These are phyloP conservation scores for Davidsoniella virescens DNA, from an alignment of 2,329 filamentous ascomycete species.

Conservation along the genomic window DNA sequence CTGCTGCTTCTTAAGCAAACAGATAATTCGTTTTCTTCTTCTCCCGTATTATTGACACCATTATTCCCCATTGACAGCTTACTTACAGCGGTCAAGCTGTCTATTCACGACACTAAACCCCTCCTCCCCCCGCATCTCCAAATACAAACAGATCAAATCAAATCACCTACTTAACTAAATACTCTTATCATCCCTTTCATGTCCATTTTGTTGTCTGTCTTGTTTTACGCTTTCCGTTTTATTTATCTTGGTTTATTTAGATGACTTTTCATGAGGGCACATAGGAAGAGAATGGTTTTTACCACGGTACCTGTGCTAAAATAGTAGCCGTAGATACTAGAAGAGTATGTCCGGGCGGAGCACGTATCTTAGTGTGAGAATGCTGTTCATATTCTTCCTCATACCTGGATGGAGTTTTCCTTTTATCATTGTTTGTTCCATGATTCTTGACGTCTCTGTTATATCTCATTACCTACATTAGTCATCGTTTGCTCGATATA, in stretches of 20 bases:
- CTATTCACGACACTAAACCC: not conserved
- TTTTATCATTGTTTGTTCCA: too few relatives aligned
- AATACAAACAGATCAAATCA: slow-evolving; percentile 12
- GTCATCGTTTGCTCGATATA: too few relatives aligned
- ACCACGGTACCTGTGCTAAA: too few relatives aligned
- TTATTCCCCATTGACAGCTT: not conserved
- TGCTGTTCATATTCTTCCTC: too few relatives aligned
- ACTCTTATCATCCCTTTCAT: not conserved
- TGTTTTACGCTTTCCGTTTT: not conserved
- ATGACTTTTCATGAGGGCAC: too few relatives aligned
- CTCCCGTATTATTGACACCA: not conserved
- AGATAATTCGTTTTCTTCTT: not conserved
- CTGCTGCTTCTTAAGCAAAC: slow-evolving; percentile 17
- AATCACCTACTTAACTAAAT: not conserved
- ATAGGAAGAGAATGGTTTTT: too few relatives aligned
- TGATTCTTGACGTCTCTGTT: too few relatives aligned
- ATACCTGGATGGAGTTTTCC: too few relatives aligned
- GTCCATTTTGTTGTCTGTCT: not conserved
- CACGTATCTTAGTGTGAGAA: too few relatives aligned
- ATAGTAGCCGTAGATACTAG: too few relatives aligned
- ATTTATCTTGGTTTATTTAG: not conserved
- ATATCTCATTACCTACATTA: too few relatives aligned
- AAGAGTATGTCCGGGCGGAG: too few relatives aligned
- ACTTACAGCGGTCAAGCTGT: not conserved
- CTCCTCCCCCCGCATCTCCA: slow-evolving; percentile 2